Conservation (phyloP, 1,284 basidiomycete genomes). For the Naganishia cerealis region DNA sequence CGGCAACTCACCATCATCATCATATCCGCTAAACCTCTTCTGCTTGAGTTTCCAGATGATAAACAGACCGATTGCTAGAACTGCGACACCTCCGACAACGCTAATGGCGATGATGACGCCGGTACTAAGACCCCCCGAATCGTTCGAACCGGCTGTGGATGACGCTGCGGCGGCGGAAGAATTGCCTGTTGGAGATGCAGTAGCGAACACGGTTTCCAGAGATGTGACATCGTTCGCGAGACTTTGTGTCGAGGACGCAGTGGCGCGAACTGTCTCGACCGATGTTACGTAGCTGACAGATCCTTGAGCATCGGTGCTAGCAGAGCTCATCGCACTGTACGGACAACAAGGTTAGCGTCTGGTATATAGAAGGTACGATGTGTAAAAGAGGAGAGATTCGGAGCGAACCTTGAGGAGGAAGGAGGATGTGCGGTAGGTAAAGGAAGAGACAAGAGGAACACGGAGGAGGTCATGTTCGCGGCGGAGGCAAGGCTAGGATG, state of each 20-base stretch:
- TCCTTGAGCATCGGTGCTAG: conserved; percentile 25
- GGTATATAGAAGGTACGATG: not conserved
- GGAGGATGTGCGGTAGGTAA: not conserved
- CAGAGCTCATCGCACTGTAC: conserved; percentile 21
- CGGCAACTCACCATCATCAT: conserved; percentile 40
- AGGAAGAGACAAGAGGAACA: not conserved
- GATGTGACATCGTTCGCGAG: conserved; percentile 2
- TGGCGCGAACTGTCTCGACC: conserved; percentile 19
- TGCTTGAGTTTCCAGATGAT: conserved; percentile 48
- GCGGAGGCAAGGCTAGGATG: not conserved
- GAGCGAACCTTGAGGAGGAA: conserved; percentile 17
- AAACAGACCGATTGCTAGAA: conserved; percentile 43
- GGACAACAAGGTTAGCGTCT: not conserved
- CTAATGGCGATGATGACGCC: conserved; percentile 52
- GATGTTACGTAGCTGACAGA: conserved; percentile 30
- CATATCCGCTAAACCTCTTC: conserved; percentile 37
- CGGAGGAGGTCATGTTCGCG: not conserved
- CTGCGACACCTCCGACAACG: conserved; percentile 47
- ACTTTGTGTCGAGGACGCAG: conserved; percentile 1
- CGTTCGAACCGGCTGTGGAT: not conserved
- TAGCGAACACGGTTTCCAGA: conserved; percentile 22
- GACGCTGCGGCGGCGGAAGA: conserved; percentile 10
- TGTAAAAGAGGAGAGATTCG: not conserved
- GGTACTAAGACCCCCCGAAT: conserved; percentile 38
- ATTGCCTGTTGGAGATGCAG: conserved; percentile 13